These are phyloP conservation scores for Saccharomycopsis schoenii DNA, from an alignment of 805 yeast genomes.

Conservation along the genomic window DNA sequence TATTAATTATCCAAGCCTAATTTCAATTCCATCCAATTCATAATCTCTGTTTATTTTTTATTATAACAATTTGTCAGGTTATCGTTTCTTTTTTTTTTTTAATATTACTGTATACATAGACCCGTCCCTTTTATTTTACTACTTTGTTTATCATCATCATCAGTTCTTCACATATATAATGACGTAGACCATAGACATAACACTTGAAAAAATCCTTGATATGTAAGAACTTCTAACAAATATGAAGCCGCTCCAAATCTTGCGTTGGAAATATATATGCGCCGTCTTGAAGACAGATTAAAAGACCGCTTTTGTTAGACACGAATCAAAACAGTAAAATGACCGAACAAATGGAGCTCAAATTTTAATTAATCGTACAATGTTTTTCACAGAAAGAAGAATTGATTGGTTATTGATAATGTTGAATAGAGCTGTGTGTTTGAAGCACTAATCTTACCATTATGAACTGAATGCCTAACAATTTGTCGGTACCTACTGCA, in stretches of 20 bases:
- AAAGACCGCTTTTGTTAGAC: no score
- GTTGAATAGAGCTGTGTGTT: no score
- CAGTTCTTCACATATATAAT: background rate
- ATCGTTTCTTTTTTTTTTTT: background rate
- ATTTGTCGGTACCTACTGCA: no score
- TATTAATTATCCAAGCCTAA: background rate
- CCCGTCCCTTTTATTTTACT: background rate
- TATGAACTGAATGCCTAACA: no score
- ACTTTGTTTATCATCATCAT: background rate
- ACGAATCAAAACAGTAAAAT: no score
- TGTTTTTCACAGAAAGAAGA: no score
- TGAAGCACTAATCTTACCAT: no score
- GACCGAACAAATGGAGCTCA: no score
- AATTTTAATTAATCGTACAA: no score
- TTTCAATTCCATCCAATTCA: background rate
- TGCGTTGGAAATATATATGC: background rate
- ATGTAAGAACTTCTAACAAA: background rate
- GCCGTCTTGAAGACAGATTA: no score
- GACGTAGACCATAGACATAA: constrained; percentile 1
- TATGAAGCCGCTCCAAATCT: background rate
- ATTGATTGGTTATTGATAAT: no score
- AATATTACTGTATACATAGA: background rate
- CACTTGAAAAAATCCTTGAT: background rate
- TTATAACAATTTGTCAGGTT: background rate
- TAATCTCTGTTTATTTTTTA: background rate